These are phyloP conservation scores for Dendrobium chrysotoxum DNA, from an alignment of 106 monocot genomes.

Conservation along the genomic window DNA sequence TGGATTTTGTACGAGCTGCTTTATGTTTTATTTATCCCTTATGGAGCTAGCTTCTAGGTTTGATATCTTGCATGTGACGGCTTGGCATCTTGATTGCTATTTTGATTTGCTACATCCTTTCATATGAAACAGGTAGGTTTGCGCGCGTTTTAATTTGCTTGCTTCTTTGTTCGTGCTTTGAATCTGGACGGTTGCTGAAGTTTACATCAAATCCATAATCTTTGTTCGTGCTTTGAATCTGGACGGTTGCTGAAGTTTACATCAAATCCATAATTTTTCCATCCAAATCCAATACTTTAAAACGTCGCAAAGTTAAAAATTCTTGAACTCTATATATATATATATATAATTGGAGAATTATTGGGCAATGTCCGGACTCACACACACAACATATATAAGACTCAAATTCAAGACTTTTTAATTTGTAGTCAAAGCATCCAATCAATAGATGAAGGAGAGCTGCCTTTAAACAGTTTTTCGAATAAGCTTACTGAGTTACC, in stretches of 20 bases:
- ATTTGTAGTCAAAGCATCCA: too few relatives aligned
- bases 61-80: background rate
- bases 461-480: background rate
- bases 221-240: conserved; percentile 17
- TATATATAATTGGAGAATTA: too few relatives aligned
- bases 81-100: conserved; percentile 7
- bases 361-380: too few relatives aligned
- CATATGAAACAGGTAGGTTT: conserved; percentile 1
- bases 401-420: too few relatives aligned
- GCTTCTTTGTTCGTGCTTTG: conserved; percentile 27
- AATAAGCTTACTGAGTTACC: background rate
- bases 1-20: conserved; percentile 4
- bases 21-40: conserved; percentile 1
- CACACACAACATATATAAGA: too few relatives aligned
- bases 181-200: background rate
- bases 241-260: background rate
- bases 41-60: conserved; percentile 5
- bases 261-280: background rate
- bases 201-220: too few relatives aligned
- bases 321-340: background rate
- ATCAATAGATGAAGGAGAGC: too few relatives aligned
- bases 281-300: background rate
- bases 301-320: background rate
- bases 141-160: background rate
- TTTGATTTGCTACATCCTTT: background rate